These are phyloP conservation scores for Cercospora sojina DNA, from an alignment of 2,329 filamentous ascomycete species.

Conservation along the genomic window DNA sequence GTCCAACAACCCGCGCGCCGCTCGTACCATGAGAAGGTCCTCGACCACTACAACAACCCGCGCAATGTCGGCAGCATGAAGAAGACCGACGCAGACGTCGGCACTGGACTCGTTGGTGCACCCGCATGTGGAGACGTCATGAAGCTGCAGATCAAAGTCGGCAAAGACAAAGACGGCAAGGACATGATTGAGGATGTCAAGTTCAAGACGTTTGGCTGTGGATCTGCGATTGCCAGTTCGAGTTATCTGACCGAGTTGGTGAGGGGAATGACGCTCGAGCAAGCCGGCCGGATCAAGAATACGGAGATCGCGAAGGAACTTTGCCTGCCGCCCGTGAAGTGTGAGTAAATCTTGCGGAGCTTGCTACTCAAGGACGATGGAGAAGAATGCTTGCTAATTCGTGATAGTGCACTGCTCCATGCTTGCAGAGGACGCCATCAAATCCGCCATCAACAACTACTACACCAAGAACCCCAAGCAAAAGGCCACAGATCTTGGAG, in stretches of 20 bases:
- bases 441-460: constrained; percentile 86
- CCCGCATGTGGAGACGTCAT: constrained; percentile 90
- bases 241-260: constrained; percentile 95
- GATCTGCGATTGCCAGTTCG: constrained; percentile 88
- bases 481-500: constrained; percentile 71
- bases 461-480: constrained; percentile 85
- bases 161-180: constrained; percentile 78
- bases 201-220: constrained; percentile 97
- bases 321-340: constrained; percentile 81
- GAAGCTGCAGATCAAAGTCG: constrained; percentile 91
- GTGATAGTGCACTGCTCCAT: constrained; percentile 79
- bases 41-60: constrained; percentile 80
- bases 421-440: constrained; percentile 90
- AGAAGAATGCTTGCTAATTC: background rate
- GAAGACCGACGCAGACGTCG: constrained; percentile 79
- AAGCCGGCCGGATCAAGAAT: constrained; percentile 89
- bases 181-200: constrained; percentile 92
- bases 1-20: constrained; percentile 44
- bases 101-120: constrained; percentile 87
- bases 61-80: constrained; percentile 76
- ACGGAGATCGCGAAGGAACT: constrained; percentile 98
- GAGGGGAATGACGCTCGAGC: constrained; percentile 91
- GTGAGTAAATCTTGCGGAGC: no score
- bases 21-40: constrained; percentile 66
- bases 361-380: background rate